These are phyloP conservation scores for Mycena latifolia DNA, from an alignment of 768 basidiomycete genomes.

Conservation along the genomic window DNA sequence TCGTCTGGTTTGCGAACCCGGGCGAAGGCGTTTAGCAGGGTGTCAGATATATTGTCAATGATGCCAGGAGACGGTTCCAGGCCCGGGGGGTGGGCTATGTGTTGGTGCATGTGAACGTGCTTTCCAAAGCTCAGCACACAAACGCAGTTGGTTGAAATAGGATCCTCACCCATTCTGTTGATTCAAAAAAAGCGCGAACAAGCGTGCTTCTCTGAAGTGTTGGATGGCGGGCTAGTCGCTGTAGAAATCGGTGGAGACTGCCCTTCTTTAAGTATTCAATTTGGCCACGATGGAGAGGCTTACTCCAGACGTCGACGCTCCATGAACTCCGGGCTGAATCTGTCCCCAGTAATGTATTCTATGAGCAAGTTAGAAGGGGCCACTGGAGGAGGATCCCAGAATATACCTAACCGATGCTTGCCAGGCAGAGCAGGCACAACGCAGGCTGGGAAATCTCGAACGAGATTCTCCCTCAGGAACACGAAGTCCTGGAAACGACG, in stretches of 20 bases:
- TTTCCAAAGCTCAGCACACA: constrained; percentile 46
- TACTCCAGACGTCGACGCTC: constrained; percentile 92
- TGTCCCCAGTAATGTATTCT: constrained; percentile 98
- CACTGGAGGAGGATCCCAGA: neutral
- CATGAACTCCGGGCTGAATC: constrained; percentile 98
- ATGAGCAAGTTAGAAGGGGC: constrained; percentile 3
- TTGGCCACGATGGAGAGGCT: constrained; percentile 43
- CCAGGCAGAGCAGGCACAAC: constrained; percentile 98
- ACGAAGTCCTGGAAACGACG: constrained; percentile 98
- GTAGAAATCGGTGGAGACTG: constrained; percentile 93
- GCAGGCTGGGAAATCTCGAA: constrained; percentile 94
- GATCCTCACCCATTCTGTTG: constrained; percentile 95
- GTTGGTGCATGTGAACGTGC: constrained; percentile 98
- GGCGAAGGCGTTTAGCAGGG: constrained; percentile 95
- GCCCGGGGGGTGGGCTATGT: constrained; percentile 90
- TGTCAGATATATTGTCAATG: constrained; percentile 96
- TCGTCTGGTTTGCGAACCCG: constrained; percentile 98
- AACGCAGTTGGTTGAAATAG: neutral
- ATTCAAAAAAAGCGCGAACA: constrained; percentile 94
- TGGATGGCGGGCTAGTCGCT: constrained; percentile 93
- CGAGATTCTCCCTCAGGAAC: constrained; percentile 89
- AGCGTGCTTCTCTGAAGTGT: constrained; percentile 93
- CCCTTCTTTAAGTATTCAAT: constrained; percentile 6
- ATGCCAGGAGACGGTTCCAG: constrained; percentile 85
- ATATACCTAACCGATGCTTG: constrained; percentile 94